These are phyloP conservation scores for Coprinellus aureogranulatus DNA, from an alignment of 768 basidiomycete genomes.

Conservation along the genomic window DNA sequence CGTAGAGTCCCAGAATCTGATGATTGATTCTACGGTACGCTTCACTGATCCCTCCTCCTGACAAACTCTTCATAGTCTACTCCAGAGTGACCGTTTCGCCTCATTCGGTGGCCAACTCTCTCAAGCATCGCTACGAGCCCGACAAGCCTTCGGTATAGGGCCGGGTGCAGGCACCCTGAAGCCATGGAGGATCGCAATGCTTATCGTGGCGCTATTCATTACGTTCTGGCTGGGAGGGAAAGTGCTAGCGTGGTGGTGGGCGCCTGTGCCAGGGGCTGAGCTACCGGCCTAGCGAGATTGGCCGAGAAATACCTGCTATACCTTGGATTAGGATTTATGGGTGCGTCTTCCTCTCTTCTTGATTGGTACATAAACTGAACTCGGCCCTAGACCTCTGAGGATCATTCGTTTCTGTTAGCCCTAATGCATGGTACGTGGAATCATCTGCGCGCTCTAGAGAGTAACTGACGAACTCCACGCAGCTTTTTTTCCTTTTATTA, in stretches of 20 bases:
- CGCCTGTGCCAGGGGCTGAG: neutral
- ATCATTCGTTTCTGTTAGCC: too few species aligned
- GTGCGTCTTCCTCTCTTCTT: too few species aligned
- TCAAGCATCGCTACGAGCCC: conserved; percentile 67
- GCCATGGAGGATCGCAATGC: conserved; percentile 65
- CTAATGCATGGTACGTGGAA: too few species aligned
- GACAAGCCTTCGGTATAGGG: conserved; percentile 66
- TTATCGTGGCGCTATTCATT: conserved; percentile 55
- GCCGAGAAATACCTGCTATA: too few species aligned
- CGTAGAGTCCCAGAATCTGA: conserved; percentile 76
- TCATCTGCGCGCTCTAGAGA: too few species aligned
- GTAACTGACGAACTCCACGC: too few species aligned
- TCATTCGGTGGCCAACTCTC: conserved; percentile 61
- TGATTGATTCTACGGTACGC: conserved; percentile 74
- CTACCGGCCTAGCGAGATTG: too few species aligned
- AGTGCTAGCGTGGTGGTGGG: conserved; percentile 48
- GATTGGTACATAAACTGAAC: too few species aligned
- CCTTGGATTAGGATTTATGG: too few species aligned
- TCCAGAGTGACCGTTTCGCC: conserved; percentile 63
- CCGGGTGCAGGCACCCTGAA: conserved; percentile 58
- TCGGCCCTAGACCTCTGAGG: too few species aligned
- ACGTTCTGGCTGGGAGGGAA: conserved; percentile 55
- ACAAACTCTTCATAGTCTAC: neutral
- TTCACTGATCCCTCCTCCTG: neutral
- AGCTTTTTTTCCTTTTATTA: too few species aligned